A percentile compares a stretch with the other conserved stretches of the same genome.
These are phyloP conservation scores for Daldinia bambusicola DNA, from an alignment of 495 filamentous ascomycete species.

Conservation along the genomic window DNA sequence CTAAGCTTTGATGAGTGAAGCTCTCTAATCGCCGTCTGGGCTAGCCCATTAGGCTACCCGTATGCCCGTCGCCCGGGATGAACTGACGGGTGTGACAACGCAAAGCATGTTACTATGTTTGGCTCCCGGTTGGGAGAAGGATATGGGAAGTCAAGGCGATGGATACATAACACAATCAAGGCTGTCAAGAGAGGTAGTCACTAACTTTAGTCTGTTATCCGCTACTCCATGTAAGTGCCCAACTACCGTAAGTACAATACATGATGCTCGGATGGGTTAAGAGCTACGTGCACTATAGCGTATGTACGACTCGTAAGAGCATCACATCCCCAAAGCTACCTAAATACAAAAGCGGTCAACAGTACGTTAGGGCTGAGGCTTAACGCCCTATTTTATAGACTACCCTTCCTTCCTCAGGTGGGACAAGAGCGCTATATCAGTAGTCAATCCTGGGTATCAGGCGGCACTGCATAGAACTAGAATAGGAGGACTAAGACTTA, in stretches of 20 bases:
- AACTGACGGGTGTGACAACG: slow-evolving; percentile 14
- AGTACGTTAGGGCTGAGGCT: neutral
- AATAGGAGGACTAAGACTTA: neutral
- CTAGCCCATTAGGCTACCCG: slow-evolving; percentile 23
- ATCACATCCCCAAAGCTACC: neutral
- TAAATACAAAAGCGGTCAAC: slow-evolving; percentile 5
- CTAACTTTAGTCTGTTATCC: neutral
- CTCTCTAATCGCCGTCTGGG: slow-evolving; percentile 11
- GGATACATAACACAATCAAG: neutral
- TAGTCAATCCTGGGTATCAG: slow-evolving; percentile 10
- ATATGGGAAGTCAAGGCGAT: neutral
- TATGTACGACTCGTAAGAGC: slow-evolving; percentile 21
- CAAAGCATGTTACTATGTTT: slow-evolving; percentile 16
- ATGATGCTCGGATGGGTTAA: neutral
- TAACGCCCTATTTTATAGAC: neutral
- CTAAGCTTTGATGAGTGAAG: slow-evolving; percentile 19
- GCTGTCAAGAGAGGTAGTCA: neutral
- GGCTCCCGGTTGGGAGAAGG: neutral
- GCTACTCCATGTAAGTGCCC: neutral
- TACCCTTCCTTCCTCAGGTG: neutral
- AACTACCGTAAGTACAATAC: neutral
- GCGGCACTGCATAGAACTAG: slow-evolving; percentile 17
- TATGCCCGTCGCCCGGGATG: slow-evolving; percentile 19
- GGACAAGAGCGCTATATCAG: slow-evolving; percentile 17
- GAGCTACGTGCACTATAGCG: neutral